Percentiles rank a stretch among this genome's conserved stretches.
Conservation (phyloP, 2,329 filamentous ascomycete genomes). For the Fusarium mexicanum region DNA sequence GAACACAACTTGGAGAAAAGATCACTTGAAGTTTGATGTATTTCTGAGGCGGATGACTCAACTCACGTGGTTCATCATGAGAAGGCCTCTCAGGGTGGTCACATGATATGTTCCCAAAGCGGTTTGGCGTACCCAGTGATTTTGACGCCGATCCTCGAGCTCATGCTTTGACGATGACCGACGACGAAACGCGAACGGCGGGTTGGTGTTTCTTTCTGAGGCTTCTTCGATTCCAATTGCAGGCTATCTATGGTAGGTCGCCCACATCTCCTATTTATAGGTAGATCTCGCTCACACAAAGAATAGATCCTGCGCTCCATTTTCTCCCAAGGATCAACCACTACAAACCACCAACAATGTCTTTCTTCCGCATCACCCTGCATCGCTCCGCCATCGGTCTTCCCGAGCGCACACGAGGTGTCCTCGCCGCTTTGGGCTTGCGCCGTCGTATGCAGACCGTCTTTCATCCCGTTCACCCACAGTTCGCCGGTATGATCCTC, state of each 20-base stretch:
- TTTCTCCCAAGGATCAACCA: background rate
- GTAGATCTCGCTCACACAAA: slow-evolving; percentile 6
- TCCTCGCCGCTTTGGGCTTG: slow-evolving; percentile 85
- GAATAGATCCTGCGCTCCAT: slow-evolving; percentile 19
- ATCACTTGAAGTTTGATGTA: background rate
- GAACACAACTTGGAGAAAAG: background rate
- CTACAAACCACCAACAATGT: slow-evolving; percentile 58
- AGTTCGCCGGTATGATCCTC: slow-evolving; percentile 90
- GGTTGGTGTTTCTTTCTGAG: slow-evolving; percentile 13
- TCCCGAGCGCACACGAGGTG: slow-evolving; percentile 79
- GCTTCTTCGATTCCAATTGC: background rate
- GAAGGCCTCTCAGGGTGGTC: background rate
- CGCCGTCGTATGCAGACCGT: slow-evolving; percentile 86
- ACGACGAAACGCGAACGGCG: slow-evolving; percentile 23
- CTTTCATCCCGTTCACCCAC: slow-evolving; percentile 84
- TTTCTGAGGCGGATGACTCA: background rate
- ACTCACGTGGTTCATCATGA: background rate
- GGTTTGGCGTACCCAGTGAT: slow-evolving; percentile 26
- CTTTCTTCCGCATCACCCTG: slow-evolving; percentile 91
- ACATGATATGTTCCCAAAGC: slow-evolving; percentile 6
- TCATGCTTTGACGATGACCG: slow-evolving; percentile 27
- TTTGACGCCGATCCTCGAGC: slow-evolving; percentile 26
- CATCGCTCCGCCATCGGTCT: slow-evolving; percentile 91
- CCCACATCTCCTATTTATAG: background rate
- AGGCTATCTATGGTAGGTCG: slow-evolving; percentile 8